phyloP scores from a whole-genome alignment of 108 stramenopile genomes.

The Fragilaria crotonensis region DNA sequence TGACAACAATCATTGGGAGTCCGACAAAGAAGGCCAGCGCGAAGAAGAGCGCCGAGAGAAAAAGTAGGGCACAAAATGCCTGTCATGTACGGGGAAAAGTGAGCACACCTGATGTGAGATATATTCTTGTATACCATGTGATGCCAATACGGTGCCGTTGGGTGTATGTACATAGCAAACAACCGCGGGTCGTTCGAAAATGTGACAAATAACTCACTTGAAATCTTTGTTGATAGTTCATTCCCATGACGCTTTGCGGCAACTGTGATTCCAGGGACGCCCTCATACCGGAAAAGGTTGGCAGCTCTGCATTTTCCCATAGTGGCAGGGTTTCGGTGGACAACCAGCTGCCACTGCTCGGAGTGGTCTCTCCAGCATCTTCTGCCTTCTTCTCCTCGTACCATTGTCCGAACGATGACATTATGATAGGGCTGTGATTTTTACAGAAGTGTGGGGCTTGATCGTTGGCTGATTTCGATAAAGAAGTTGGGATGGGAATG shows the following conservation, averaged over 20 bases:
- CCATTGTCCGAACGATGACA: constrained; percentile 70
- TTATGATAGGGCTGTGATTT: too few relatives aligned
- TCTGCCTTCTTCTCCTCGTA: constrained; percentile 67
- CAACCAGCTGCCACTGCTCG: neutral
- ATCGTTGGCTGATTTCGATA: too few relatives aligned
- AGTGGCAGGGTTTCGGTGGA: constrained; percentile 34
- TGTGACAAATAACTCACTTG: too few relatives aligned
- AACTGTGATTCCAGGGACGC: constrained; percentile 75
- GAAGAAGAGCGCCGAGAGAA: constrained; percentile 83
- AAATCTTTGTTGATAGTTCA: constrained; percentile 89
- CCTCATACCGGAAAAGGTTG: constrained; percentile 51
- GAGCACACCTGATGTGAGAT: neutral
- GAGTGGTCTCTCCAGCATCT: constrained; percentile 14
- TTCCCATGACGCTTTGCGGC: constrained; percentile 80
- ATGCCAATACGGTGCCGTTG: too few relatives aligned
- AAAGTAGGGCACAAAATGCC: constrained; percentile 68
- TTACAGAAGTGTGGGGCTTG: too few relatives aligned
- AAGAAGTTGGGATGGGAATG: too few relatives aligned
- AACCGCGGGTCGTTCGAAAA: neutral
- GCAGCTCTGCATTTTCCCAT: constrained; percentile 29
- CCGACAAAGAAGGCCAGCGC: constrained; percentile 89
- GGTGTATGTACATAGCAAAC: too few relatives aligned
- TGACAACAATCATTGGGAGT: constrained; percentile 70
- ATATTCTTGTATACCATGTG: too few relatives aligned
- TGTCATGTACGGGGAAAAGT: constrained; percentile 11